Percentiles rank a stretch among this genome's conserved stretches.
These are phyloP conservation scores for Neofusicoccum laricinum DNA, from an alignment of 2,329 filamentous ascomycete species.

Conservation along the genomic window DNA sequence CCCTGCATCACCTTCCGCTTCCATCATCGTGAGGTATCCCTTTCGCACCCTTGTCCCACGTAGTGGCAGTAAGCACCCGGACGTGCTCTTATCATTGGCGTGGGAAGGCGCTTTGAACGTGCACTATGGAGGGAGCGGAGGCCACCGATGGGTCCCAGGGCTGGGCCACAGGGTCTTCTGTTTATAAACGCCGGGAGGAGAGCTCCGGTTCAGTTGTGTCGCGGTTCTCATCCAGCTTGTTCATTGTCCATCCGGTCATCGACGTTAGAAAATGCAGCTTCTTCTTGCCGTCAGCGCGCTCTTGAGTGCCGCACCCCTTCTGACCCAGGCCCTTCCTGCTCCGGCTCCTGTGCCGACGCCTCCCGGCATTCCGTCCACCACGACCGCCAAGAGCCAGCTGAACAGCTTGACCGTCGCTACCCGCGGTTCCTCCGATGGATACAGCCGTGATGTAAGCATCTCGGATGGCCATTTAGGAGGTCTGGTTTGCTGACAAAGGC, in stretches of 20 bases:
- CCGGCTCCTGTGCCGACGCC: constrained; percentile 37
- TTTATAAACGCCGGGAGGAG: constrained; percentile 3
- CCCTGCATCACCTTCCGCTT: constrained; percentile 15
- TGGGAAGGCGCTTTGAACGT: background rate
- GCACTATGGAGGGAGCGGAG: background rate
- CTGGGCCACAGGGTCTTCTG: background rate
- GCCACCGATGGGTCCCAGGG: background rate
- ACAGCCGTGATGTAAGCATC: constrained; percentile 65
- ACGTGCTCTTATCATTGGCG: constrained; percentile 8
- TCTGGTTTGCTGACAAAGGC: background rate
- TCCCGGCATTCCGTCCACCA: constrained; percentile 61
- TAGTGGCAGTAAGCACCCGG: background rate
- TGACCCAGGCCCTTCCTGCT: constrained; percentile 26
- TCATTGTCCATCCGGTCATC: background rate
- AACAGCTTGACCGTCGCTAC: constrained; percentile 56
- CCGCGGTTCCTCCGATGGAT: constrained; percentile 54
- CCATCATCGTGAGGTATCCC: constrained; percentile 8
- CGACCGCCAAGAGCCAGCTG: constrained; percentile 58
- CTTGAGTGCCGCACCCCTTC: constrained; percentile 1
- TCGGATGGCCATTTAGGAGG: constrained; percentile 59
- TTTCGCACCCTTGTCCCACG: background rate
- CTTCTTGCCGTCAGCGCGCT: constrained; percentile 7
- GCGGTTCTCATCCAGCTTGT: background rate
- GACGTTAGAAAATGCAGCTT: background rate
- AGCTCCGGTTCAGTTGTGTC: background rate